These are phyloP conservation scores for Calonectria pteridis DNA, from an alignment of 2,329 filamentous ascomycete genomes.

Conservation along the genomic window DNA sequence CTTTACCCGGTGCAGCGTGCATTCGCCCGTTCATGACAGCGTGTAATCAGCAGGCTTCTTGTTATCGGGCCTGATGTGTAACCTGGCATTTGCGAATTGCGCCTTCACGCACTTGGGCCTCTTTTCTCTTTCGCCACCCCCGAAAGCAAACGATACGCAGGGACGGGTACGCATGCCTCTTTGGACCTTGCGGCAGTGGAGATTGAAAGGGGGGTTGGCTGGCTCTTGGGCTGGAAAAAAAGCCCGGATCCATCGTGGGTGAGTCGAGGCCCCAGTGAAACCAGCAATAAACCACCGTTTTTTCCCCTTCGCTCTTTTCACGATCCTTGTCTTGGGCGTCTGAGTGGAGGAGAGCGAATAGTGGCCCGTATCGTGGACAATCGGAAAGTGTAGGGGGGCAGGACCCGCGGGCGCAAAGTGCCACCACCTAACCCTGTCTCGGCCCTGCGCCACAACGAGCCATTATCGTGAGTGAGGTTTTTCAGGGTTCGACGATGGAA, in stretches of 20 bases:
- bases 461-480: slow-evolving; percentile 20
- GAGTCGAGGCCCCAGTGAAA: slow-evolving; percentile 9
- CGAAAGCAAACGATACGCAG: background rate
- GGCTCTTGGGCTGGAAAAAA: slow-evolving; percentile 1
- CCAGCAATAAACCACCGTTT: background rate
- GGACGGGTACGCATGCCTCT: background rate
- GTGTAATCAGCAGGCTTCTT: background rate
- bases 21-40: background rate
- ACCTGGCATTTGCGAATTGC: background rate
- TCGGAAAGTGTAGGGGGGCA: slow-evolving; percentile 6
- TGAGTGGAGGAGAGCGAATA: background rate
- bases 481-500: slow-evolving; percentile 18
- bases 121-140: background rate
- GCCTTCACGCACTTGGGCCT: slow-evolving; percentile 6
- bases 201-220: background rate
- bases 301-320: background rate
- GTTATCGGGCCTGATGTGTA: slow-evolving; percentile 23
- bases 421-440: slow-evolving; percentile 6
- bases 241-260: slow-evolving; percentile 6
- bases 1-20: background rate
- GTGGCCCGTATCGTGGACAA: slow-evolving; percentile 12
- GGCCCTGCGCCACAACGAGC: slow-evolving; percentile 18
- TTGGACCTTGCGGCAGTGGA: background rate
- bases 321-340: slow-evolving; percentile 21
- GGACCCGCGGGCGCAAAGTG: slow-evolving; percentile 9